Percentiles rank a stretch among this genome's conserved stretches.
Conservation (phyloP, 75 land plant genomes). For the Pseudotsuga menziesii region DNA sequence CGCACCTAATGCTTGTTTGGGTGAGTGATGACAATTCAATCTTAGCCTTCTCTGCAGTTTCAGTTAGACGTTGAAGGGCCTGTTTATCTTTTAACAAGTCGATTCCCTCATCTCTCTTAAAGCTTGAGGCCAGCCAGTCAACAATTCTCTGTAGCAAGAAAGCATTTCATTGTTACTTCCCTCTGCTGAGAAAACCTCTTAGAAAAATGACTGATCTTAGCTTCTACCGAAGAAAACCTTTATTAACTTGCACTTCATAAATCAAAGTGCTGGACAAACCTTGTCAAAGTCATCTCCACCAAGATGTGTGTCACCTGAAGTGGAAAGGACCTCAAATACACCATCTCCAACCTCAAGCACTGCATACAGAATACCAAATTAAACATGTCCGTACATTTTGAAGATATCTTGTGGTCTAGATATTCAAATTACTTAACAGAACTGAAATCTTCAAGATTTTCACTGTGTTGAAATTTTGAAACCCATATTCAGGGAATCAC, state of each 20-base stretch:
- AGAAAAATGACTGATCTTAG: background rate
- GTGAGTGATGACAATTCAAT: slow-evolving; percentile 57
- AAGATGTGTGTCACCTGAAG: slow-evolving; percentile 86
- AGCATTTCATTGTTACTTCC: background rate
- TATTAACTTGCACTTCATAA: background rate
- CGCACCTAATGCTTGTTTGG: slow-evolving; percentile 52
- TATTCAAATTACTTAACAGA: background rate
- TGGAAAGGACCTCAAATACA: slow-evolving; percentile 90
- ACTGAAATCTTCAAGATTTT: no score
- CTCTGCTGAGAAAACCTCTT: background rate
- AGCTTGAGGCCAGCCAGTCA: slow-evolving; percentile 39
- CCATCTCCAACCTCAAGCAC: slow-evolving; percentile 94
- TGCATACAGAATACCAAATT: slow-evolving; percentile 13
- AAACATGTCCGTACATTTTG: background rate
- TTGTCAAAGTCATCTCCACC: slow-evolving; percentile 94
- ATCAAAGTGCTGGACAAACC: slow-evolving; percentile 25
- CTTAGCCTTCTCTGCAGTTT: slow-evolving; percentile 65
- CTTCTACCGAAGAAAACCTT: background rate
- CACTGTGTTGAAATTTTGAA: no score
- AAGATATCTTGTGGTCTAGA: background rate
- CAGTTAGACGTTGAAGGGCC: slow-evolving; percentile 51
- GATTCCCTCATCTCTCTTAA: slow-evolving; percentile 41
- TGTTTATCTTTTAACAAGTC: slow-evolving; percentile 50
- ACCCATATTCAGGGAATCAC: no score
- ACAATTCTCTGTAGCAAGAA: slow-evolving; percentile 61